These are phyloP conservation scores for Candida bentonensis DNA, from an alignment of 805 yeast species.

Conservation along the genomic window DNA sequence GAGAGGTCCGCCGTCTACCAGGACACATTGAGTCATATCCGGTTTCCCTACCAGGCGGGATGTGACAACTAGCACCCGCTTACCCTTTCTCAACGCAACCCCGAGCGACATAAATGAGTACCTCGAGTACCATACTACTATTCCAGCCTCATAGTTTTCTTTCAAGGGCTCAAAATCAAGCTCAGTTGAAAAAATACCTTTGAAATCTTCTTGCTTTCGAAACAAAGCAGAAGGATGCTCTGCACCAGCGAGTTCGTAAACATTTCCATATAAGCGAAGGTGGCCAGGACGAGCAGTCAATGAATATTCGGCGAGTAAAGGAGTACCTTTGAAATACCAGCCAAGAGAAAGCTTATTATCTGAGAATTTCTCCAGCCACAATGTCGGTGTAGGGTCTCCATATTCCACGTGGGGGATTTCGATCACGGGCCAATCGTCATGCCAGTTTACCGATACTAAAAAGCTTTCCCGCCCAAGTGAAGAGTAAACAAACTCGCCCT, in stretches of 20 bases:
- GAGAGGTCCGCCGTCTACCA: neutral
- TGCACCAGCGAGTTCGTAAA: neutral
- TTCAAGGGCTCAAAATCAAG: neutral
- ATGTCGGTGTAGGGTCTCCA: neutral
- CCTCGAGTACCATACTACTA: neutral
- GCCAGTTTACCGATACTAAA: neutral
- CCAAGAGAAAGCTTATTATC: neutral
- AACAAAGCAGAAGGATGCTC: neutral
- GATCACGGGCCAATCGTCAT: neutral
- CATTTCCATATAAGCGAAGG: neutral
- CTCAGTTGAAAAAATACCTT: neutral
- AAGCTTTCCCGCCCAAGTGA: neutral
- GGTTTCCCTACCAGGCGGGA: neutral
- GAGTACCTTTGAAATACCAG: neutral
- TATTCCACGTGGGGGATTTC: neutral
- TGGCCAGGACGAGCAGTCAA: neutral
- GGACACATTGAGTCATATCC: neutral
- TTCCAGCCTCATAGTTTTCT: neutral
- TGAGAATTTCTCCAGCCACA: neutral
- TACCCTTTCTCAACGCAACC: neutral
- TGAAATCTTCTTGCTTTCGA: neutral
- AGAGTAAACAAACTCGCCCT: neutral
- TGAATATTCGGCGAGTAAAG: neutral
- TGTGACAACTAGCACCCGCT: neutral
- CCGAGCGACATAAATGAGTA: neutral